A percentile compares a stretch with the other conserved stretches of the same genome.
These are phyloP conservation scores for Sistotremastrum niveocremeum DNA, from an alignment of 768 basidiomycete genomes.

Conservation along the genomic window DNA sequence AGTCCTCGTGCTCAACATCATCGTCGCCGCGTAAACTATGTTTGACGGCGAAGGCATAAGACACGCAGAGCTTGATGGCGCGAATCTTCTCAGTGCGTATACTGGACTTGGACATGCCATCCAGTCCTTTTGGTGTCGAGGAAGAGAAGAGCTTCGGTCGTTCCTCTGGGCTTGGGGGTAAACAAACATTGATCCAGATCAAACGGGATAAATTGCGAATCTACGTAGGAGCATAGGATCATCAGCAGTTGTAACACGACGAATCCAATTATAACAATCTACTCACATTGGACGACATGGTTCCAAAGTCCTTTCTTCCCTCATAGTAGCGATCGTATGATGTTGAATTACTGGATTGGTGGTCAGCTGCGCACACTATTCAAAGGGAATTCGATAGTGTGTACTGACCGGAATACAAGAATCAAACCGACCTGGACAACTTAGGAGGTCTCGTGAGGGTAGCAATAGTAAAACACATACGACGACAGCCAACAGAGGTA, in stretches of 20 bases:
- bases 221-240: slow-evolving; percentile 14
- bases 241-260: not conserved
- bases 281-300: slow-evolving; percentile 48
- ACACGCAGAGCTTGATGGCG: slow-evolving; percentile 49
- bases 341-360: slow-evolving; percentile 31
- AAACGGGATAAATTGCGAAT: slow-evolving; percentile 64
- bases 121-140: not conserved
- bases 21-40: slow-evolving; percentile 82
- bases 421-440: slow-evolving; percentile 64
- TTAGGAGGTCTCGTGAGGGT: not conserved
- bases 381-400: not conserved
- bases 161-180: slow-evolving; percentile 28
- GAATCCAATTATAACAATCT: not conserved
- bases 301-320: slow-evolving; percentile 73
- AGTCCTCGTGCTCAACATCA: slow-evolving; percentile 57
- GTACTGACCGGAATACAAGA: slow-evolving; percentile 65
- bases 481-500: slow-evolving; percentile 82
- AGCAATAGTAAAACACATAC: slow-evolving; percentile 31
- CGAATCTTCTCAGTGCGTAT: slow-evolving; percentile 60
- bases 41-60: slow-evolving; percentile 59
- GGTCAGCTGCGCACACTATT: slow-evolving; percentile 12
- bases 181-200: slow-evolving; percentile 67
- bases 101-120: slow-evolving; percentile 14
- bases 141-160: not conserved
- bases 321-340: slow-evolving; percentile 85